Conservation (phyloP, 2,329 filamentous ascomycete genomes). For the Ceratocystis lukuohia region DNA sequence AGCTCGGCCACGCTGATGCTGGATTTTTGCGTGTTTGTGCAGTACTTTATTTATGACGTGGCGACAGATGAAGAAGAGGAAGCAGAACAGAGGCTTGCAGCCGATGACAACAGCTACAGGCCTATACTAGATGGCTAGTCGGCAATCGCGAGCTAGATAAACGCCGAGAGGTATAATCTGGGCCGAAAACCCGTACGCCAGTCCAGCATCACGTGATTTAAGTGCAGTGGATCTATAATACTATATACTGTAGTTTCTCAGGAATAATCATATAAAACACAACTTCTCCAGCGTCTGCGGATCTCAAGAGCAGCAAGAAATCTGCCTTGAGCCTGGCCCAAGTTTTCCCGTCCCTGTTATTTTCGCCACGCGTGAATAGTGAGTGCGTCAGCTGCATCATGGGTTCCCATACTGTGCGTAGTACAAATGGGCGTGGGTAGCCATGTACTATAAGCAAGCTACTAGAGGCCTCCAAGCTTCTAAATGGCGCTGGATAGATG, state of each 20-base stretch:
- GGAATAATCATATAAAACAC: too few relatives aligned
- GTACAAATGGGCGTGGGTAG: background rate
- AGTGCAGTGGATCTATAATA: too few relatives aligned
- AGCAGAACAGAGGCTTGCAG: background rate
- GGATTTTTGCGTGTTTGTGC: constrained; percentile 75
- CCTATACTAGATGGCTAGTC: background rate
- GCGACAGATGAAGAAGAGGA: constrained; percentile 29
- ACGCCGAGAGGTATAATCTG: background rate
- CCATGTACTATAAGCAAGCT: too few relatives aligned
- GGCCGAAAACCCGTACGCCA: background rate
- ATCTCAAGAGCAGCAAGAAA: background rate
- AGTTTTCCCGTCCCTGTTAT: background rate
- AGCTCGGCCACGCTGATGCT: constrained; percentile 77
- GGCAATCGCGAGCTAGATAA: background rate
- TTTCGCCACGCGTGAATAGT: background rate
- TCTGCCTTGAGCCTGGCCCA: background rate
- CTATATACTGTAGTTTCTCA: background rate
- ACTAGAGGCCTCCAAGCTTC: background rate
- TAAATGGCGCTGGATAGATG: background rate
- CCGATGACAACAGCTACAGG: background rate
- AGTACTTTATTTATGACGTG: constrained; percentile 74
- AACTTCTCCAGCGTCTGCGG: background rate
- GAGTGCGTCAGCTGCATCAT: background rate
- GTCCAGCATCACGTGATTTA: background rate
- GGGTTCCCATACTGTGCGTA: background rate